A percentile compares a stretch with the other conserved stretches of the same genome.
Conservation (phyloP, 2,329 filamentous ascomycete genomes). For the Zarea fungicola region DNA sequence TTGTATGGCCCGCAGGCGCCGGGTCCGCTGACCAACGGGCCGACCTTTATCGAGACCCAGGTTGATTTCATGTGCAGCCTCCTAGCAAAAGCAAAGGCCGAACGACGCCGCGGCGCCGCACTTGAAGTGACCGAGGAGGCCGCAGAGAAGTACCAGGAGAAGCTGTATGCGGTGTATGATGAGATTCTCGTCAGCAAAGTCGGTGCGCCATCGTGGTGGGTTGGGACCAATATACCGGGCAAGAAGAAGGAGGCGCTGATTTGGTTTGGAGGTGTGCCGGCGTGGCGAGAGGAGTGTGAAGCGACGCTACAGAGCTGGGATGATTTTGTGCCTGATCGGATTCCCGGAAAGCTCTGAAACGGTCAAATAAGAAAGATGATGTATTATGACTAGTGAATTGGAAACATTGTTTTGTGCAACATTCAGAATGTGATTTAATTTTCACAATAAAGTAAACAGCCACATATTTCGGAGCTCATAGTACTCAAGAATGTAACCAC, state of each 20-base stretch:
- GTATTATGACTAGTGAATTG: too few relatives aligned
- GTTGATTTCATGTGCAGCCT: conserved; percentile 17
- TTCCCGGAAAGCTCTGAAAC: not conserved
- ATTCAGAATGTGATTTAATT: too few relatives aligned
- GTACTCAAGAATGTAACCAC: too few relatives aligned
- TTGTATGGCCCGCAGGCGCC: conserved; percentile 23
- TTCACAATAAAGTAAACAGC: too few relatives aligned
- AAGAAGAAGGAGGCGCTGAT: conserved; percentile 15
- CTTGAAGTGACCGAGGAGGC: conserved; percentile 10
- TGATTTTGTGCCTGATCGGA: not conserved
- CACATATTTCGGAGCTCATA: too few relatives aligned
- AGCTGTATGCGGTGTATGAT: not conserved
- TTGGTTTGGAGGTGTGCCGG: conserved; percentile 10
- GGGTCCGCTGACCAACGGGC: conserved; percentile 17
- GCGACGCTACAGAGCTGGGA: conserved; percentile 4
- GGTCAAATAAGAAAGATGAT: too few relatives aligned
- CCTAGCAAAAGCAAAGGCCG: conserved; percentile 15
- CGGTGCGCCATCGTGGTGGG: conserved; percentile 18
- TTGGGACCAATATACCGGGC: conserved; percentile 13
- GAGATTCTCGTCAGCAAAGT: conserved; percentile 3
- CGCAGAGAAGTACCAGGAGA: not conserved
- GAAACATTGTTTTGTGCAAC: too few relatives aligned
- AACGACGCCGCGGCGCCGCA: not conserved
- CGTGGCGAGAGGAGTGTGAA: conserved; percentile 5
- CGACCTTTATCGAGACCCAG: conserved; percentile 19